Evolutionary conservation across 1,284 basidiomycete species (phyloP), one percentile per base, ranked within the genome.

Genomic region (Leccinum pachyderme): DNA sequence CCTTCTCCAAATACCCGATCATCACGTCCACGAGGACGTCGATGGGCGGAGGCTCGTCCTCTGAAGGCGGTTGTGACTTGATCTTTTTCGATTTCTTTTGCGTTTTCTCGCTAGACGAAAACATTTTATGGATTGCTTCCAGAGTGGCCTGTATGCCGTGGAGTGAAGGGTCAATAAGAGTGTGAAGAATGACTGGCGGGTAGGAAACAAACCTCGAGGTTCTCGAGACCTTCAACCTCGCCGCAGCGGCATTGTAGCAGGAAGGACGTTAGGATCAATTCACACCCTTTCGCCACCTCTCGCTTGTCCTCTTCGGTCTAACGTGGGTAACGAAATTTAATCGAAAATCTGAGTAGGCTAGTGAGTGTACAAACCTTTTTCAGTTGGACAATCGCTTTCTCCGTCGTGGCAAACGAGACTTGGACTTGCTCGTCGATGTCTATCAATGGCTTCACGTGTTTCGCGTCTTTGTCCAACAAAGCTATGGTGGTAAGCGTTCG

Each of bases 21-120:
- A 98, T 82, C 25, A 83, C 82, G 67, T 98, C 95, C 48, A 95
- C 86, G 37, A 98, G 78, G 32, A 94, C 73, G 63, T 97, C 94
- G 51, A 95, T 84, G 1, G 92, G 86, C 43, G 82, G 78, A 0
- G 73, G 70, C 3, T 71, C 70, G 12, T 72, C 72, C 22, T 53
- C 53, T 1, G 52, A 39, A 13, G 43, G 46, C 7, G 50, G 27
- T 22, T 64, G 55, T 13, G 4, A 7, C 52, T 63, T 66, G 7
- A 75, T 72, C 59, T 76, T 81, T 56, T 70, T 73, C 44, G 70
- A 66, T 66, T 77, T 82, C 68, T 80, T 79, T 33, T 73, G 70
- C 47, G 75, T 72, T 62, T 78, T 79, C 53, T 74, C 71, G 44
- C 71, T 70, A 27, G 18, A 22, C 37, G 73, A 72, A 59, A 86